phyloP scores from a whole-genome alignment of 139 green algal genomes.

The Mychonastes homosphaera region DNA sequence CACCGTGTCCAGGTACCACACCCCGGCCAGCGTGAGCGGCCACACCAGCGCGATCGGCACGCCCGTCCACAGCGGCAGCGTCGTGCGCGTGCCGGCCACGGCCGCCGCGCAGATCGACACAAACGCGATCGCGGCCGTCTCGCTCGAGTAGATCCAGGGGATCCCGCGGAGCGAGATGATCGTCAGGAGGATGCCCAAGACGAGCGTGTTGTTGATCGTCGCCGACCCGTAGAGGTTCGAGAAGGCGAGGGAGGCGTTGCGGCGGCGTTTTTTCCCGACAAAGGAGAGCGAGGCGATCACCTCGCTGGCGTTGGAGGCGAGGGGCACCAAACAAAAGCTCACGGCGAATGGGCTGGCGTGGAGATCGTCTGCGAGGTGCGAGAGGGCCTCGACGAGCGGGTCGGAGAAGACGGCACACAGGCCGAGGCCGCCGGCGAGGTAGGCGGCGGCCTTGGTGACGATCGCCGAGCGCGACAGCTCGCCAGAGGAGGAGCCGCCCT shows the following conservation, averaged over 20 bases:
- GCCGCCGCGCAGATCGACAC: conserved; percentile 24
- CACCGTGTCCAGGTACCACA: conserved; percentile 22
- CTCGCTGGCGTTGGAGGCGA: conserved; percentile 55
- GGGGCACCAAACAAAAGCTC: conserved; percentile 45
- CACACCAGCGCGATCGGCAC: conserved; percentile 27
- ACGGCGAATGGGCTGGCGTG: conserved; percentile 40
- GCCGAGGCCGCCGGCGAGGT: conserved; percentile 18
- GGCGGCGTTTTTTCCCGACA: conserved; percentile 34
- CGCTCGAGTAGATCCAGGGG: conserved; percentile 40
- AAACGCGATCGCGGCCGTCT: conserved; percentile 24
- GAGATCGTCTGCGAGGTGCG: conserved; percentile 18
- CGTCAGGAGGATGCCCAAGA: conserved; percentile 54
- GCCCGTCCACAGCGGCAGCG: conserved; percentile 13
- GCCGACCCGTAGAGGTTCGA: conserved; percentile 50
- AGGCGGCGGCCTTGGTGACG: not conserved
- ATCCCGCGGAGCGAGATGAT: conserved; percentile 38
- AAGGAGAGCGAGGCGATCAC: conserved; percentile 49
- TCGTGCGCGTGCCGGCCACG: conserved; percentile 18
- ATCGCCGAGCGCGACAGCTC: conserved; percentile 11
- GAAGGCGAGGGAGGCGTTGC: conserved; percentile 53
- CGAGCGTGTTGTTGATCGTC: conserved; percentile 65
- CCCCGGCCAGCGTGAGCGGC: conserved; percentile 16
- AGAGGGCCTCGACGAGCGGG: conserved; percentile 44
- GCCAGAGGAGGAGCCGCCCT: no score
- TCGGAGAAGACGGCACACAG: conserved; percentile 32